Evolutionary conservation across 495 filamentous ascomycete species (phyloP).

Genomic region (Lichina pygmaea): DNA sequence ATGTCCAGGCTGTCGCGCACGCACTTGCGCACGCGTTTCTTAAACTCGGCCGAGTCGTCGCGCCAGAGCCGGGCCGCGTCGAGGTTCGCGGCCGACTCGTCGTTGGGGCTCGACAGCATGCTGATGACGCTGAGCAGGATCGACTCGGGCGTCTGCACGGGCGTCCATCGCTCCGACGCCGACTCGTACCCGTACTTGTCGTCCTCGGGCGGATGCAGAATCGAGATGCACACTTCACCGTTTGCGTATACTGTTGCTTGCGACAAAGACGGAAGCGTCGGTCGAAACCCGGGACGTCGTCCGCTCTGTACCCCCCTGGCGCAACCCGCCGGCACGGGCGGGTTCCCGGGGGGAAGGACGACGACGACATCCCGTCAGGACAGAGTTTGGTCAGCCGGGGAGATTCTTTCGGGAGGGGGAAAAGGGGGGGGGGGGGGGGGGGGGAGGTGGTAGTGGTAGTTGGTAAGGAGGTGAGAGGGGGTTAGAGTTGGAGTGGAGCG

Average conservation of each 20-base stretch:
- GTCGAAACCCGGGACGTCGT: too few species aligned
- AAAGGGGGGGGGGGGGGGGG: not conserved
- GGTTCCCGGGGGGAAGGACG: not conserved
- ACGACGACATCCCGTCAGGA: too few species aligned
- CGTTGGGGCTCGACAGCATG: conserved; percentile 78
- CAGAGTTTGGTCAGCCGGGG: too few species aligned
- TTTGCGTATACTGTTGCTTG: conserved; percentile 38
- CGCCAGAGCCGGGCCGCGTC: conserved; percentile 76
- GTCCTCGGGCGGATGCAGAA: conserved; percentile 87
- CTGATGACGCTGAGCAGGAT: conserved; percentile 83
- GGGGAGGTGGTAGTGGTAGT: too few species aligned
- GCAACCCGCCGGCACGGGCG: not conserved
- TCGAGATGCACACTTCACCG: conserved; percentile 88
- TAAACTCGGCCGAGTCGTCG: conserved; percentile 58
- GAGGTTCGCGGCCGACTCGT: conserved; percentile 85
- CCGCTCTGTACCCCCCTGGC: too few species aligned
- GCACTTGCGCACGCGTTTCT: conserved; percentile 45
- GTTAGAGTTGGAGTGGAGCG: not conserved
- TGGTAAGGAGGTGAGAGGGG: not conserved
- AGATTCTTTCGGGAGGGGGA: not conserved
- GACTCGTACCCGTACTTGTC: conserved; percentile 89
- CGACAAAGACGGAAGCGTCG: not conserved
- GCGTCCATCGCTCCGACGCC: conserved; percentile 80
- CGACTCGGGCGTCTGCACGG: conserved; percentile 91
- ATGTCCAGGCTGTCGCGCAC: conserved; percentile 54